phyloP scores from a whole-genome alignment of 768 basidiomycete genomes.

The Boletus fagicola region DNA sequence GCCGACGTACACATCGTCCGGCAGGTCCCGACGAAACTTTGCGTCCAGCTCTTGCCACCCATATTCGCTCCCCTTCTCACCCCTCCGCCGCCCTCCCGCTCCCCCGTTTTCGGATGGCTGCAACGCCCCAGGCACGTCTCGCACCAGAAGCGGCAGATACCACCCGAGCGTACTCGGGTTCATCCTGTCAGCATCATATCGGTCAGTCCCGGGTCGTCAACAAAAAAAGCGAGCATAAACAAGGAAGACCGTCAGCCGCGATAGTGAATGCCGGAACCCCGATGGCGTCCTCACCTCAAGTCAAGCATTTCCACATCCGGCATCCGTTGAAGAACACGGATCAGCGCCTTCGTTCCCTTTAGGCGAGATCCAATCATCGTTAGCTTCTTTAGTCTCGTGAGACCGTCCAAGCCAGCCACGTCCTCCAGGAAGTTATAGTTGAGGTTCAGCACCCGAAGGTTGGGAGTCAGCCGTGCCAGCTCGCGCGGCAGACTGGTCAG shows the following conservation, averaged over 20 bases:
- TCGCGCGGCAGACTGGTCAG: slow-evolving; percentile 70
- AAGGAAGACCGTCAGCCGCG: not conserved
- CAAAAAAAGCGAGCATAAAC: not conserved
- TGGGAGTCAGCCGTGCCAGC: slow-evolving; percentile 68
- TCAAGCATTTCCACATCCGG: slow-evolving; percentile 86
- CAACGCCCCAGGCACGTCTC: slow-evolving; percentile 62
- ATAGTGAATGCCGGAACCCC: slow-evolving; percentile 9
- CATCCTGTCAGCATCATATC: slow-evolving; percentile 56
- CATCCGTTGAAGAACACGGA: slow-evolving; percentile 69
- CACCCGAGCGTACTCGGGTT: slow-evolving; percentile 96
- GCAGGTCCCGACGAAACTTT: slow-evolving; percentile 86
- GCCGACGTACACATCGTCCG: slow-evolving; percentile 83
- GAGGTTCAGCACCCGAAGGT: slow-evolving; percentile 87
- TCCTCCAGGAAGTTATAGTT: slow-evolving; percentile 97
- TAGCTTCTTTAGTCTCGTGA: slow-evolving; percentile 76
- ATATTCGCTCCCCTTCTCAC: slow-evolving; percentile 30
- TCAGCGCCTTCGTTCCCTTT: slow-evolving; percentile 68
- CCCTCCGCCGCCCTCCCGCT: slow-evolving; percentile 24
- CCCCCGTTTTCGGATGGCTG: slow-evolving; percentile 52
- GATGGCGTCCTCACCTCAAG: slow-evolving; percentile 62
- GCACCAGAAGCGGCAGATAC: slow-evolving; percentile 86
- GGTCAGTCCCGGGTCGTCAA: slow-evolving; percentile 30
- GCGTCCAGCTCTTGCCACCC: slow-evolving; percentile 78
- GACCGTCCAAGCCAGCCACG: slow-evolving; percentile 61
- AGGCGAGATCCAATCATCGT: slow-evolving; percentile 84